Evolutionary conservation across 2,329 filamentous ascomycete genomes (phyloP).

Genomic region (Talaromyces sp.): DNA sequence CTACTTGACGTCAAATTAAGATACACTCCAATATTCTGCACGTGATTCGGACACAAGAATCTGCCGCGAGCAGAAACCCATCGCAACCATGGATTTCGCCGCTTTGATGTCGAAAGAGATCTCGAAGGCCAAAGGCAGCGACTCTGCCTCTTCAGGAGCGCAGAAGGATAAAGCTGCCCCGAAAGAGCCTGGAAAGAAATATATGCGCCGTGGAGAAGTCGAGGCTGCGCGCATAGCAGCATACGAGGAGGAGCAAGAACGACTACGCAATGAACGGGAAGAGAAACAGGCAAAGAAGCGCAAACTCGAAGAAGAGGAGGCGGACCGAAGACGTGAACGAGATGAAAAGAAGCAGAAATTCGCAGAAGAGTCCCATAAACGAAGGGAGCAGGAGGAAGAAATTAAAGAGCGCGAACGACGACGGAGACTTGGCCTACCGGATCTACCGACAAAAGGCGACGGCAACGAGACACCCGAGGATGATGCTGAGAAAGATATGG

Average conservation of each 20-base stretch:
- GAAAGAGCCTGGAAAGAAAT: constrained; percentile 65
- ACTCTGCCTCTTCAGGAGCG: constrained; percentile 30
- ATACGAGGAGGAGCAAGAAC: constrained; percentile 80
- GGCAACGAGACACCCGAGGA: constrained; percentile 34
- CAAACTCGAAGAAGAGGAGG: constrained; percentile 84
- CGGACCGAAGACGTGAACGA: constrained; percentile 66
- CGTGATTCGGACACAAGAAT: neutral
- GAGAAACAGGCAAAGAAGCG: constrained; percentile 76
- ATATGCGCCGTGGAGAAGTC: constrained; percentile 79
- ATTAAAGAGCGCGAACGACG: constrained; percentile 73
- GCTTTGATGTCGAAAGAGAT: constrained; percentile 92
- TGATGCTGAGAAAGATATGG: constrained; percentile 61
- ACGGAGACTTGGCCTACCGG: constrained; percentile 78
- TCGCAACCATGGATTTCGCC: constrained; percentile 83
- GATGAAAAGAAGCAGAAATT: constrained; percentile 81
- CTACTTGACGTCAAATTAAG: neutral
- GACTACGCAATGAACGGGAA: constrained; percentile 70
- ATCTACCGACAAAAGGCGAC: constrained; percentile 55
- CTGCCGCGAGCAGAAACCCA: constrained; percentile 1
- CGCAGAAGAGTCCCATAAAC: constrained; percentile 74
- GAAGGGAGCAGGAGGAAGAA: constrained; percentile 71
- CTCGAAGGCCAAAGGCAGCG: constrained; percentile 69
- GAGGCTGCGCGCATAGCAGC: constrained; percentile 79
- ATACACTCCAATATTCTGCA: neutral
- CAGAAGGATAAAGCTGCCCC: constrained; percentile 22